Evolutionary conservation across 805 yeast species (phyloP).

Genomic region (Yarrowia sp.): DNA sequence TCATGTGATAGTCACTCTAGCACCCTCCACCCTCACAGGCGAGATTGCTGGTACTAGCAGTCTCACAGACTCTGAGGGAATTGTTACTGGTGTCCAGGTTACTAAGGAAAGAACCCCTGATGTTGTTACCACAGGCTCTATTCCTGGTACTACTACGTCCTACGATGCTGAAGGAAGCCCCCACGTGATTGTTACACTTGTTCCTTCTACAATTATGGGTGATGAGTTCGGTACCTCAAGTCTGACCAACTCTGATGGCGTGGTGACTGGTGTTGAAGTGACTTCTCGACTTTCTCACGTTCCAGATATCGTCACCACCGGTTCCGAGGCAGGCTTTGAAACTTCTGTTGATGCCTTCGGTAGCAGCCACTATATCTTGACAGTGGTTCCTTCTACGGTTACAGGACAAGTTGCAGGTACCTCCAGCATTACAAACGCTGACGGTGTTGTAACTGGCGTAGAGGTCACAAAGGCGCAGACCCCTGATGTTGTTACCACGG

Average conservation of each 20-base stretch:
- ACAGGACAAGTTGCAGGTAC: conserved; percentile 1
- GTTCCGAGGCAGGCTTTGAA: background rate
- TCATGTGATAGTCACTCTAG: background rate
- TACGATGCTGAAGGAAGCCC: too few relatives aligned
- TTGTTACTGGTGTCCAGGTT: background rate
- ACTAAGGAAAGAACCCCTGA: background rate
- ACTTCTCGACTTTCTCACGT: background rate
- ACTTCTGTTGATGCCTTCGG: background rate
- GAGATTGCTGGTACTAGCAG: background rate
- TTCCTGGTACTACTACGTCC: too few relatives aligned
- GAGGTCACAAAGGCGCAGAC: background rate
- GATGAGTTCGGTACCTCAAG: background rate
- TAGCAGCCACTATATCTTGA: background rate
- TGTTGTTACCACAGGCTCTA: background rate
- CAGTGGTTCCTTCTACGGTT: background rate
- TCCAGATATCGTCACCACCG: background rate
- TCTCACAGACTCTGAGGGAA: background rate
- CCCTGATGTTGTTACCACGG: background rate
- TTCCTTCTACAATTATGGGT: background rate
- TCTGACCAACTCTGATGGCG: background rate
- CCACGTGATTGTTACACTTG: background rate
- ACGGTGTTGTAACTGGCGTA: background rate
- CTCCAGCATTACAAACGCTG: background rate
- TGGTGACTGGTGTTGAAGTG: background rate
- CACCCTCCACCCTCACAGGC: background rate